A percentile compares a stretch with the other conserved stretches of the same genome.
These are phyloP conservation scores for Trypethelium eluteriae DNA, from an alignment of 495 filamentous ascomycete genomes.

Conservation along the genomic window DNA sequence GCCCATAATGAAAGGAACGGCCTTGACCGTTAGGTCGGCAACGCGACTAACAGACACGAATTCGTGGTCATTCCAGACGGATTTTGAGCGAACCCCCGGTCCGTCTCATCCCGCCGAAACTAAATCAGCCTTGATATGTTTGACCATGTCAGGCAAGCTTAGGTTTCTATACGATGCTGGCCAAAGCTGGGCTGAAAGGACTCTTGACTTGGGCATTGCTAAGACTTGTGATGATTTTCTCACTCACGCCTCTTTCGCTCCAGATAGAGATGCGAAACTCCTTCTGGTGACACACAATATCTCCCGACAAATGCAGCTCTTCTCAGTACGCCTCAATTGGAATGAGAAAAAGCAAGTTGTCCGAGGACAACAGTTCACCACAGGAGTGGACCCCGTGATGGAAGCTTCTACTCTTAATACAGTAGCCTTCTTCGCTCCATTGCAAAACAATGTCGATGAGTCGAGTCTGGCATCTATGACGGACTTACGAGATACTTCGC, in stretches of 20 bases:
- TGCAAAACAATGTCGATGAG: conserved; percentile 34
- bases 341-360: conserved; percentile 2
- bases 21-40: conserved; percentile 16
- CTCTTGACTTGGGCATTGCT: background rate
- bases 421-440: conserved; percentile 19
- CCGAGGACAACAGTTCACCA: background rate
- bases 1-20: conserved; percentile 41
- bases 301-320: conserved; percentile 10
- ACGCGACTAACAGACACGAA: conserved; percentile 18
- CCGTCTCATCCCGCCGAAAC: conserved; percentile 57
- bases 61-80: conserved; percentile 46
- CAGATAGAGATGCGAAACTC: conserved; percentile 38
- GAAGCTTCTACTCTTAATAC: conserved; percentile 1
- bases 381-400: background rate
- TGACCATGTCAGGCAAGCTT: conserved; percentile 63
- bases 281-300: background rate
- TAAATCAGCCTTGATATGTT: conserved; percentile 60
- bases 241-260: conserved; percentile 23
- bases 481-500: conserved; percentile 1
- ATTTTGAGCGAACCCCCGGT: conserved; percentile 46
- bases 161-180: conserved; percentile 56
- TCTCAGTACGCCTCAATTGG: background rate
- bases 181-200: background rate
- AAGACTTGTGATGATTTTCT: conserved; percentile 3
- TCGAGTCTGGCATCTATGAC: conserved; percentile 14